These are phyloP conservation scores for Schizopora paradoxa DNA, from an alignment of 1,284 basidiomycete genomes.

Conservation along the genomic window DNA sequence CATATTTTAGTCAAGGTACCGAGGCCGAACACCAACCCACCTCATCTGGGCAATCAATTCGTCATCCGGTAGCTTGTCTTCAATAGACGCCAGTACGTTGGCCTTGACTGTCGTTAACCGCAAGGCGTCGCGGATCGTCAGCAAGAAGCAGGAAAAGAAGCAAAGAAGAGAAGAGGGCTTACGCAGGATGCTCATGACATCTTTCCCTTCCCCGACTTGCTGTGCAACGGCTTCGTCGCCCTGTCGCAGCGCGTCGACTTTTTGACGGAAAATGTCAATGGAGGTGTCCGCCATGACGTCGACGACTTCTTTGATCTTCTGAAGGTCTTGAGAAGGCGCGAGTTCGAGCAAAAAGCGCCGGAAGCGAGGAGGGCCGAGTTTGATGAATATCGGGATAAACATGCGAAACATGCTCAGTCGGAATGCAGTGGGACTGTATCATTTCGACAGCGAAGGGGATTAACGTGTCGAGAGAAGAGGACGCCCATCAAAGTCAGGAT, in stretches of 20 bases:
- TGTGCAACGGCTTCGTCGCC: conserved; percentile 12
- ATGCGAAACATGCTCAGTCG: conserved; percentile 18
- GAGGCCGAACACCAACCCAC: not conserved
- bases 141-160: not conserved
- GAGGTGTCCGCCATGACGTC: conserved; percentile 17
- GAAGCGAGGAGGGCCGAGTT: conserved; percentile 13
- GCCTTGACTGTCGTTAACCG: conserved; percentile 12
- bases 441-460: too few species aligned
- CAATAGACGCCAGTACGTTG: conserved; percentile 10
- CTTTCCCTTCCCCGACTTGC: conserved; percentile 17
- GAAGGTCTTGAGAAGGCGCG: conserved; percentile 12
- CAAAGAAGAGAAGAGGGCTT: not conserved
- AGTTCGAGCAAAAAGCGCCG: conserved; percentile 15
- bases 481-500: too few species aligned
- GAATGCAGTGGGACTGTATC: conserved; percentile 13
- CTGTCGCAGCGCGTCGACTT: conserved; percentile 9
- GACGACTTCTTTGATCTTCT: conserved; percentile 16
- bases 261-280: conserved; percentile 14
- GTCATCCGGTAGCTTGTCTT: conserved; percentile 16
- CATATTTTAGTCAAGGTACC: not conserved
- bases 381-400: conserved; percentile 14
- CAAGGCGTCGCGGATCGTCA: not conserved
- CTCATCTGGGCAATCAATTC: conserved; percentile 18
- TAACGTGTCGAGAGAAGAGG: too few species aligned
- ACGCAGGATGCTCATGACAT: conserved; percentile 18